Conservation (phyloP, 2,329 filamentous ascomycete species). For the Simplicillium aogashimaense region DNA sequence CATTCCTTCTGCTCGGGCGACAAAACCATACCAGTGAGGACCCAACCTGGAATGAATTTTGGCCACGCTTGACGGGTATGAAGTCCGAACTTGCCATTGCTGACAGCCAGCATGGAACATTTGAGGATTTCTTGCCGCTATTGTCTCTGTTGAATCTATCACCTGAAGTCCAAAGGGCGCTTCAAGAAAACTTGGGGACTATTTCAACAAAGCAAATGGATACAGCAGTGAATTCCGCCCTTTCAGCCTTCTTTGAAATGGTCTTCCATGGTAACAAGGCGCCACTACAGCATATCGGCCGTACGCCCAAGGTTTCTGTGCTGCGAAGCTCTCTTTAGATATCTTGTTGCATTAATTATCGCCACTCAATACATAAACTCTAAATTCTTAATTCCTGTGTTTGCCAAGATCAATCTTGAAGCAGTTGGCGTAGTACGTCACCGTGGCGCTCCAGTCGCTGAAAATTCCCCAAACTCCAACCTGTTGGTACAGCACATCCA, state of each 20-base stretch:
- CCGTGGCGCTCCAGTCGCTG: slow-evolving; percentile 59
- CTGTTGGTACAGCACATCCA: slow-evolving; percentile 53
- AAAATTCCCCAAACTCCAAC: slow-evolving; percentile 55
- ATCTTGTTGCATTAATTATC: background rate
- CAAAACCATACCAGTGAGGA: slow-evolving; percentile 9
- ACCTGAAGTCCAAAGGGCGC: background rate
- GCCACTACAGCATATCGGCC: background rate
- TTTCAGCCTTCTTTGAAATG: slow-evolving; percentile 2
- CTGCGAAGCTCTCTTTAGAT: slow-evolving; percentile 2
- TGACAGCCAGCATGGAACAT: slow-evolving; percentile 11
- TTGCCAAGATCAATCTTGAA: slow-evolving; percentile 28
- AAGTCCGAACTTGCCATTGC: slow-evolving; percentile 9
- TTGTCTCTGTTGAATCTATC: slow-evolving; percentile 6
- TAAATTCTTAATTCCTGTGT: background rate
- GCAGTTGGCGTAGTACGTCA: slow-evolving; percentile 65
- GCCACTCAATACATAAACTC: background rate
- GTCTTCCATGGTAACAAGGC: background rate
- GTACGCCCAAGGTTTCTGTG: background rate
- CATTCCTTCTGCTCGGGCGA: slow-evolving; percentile 11
- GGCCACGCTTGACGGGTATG: slow-evolving; percentile 8
- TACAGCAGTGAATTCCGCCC: background rate
- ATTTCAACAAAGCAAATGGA: slow-evolving; percentile 1
- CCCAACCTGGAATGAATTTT: slow-evolving; percentile 11
- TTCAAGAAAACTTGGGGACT: background rate
- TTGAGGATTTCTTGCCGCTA: slow-evolving; percentile 9